These are phyloP conservation scores for Lecanicillium sp. DNA, from an alignment of 2,329 filamentous ascomycete species.

Conservation along the genomic window DNA sequence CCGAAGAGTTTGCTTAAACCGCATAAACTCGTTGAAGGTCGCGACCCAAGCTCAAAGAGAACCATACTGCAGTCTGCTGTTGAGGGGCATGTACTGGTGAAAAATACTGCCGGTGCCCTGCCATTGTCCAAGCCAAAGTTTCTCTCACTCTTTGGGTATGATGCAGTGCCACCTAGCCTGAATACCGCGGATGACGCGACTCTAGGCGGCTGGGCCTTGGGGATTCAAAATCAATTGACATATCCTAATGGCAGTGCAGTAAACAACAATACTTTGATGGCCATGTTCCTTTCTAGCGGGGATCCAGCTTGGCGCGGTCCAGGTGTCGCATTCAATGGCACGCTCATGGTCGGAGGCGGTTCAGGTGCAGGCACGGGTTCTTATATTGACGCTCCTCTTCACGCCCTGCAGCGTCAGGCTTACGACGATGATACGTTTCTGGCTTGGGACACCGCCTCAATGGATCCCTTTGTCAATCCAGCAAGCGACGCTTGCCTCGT, in stretches of 20 bases:
- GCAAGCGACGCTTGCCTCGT: constrained; percentile 58
- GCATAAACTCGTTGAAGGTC: constrained; percentile 47
- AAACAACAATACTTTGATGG: too few relatives aligned
- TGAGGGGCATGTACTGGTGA: constrained; percentile 57
- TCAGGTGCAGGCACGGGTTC: too few relatives aligned
- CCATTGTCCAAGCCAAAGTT: constrained; percentile 43
- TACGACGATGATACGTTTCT: constrained; percentile 48
- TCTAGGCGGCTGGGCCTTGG: constrained; percentile 20
- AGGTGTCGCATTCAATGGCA: too few relatives aligned
- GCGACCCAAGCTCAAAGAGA: constrained; percentile 32
- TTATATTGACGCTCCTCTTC: constrained; percentile 28
- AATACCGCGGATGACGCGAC: constrained; percentile 30
- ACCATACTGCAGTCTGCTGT: constrained; percentile 46
- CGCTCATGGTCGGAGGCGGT: too few relatives aligned
- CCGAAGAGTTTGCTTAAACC: constrained; percentile 37
- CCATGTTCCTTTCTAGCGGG: too few relatives aligned
- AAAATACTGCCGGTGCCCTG: constrained; percentile 48
- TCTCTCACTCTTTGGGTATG: constrained; percentile 56
- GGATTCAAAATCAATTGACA: too few relatives aligned
- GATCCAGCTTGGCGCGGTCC: too few relatives aligned
- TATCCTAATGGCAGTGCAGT: too few relatives aligned
- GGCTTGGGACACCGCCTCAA: constrained; percentile 49
- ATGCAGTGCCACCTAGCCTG: constrained; percentile 37
- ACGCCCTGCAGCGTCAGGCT: constrained; percentile 43
- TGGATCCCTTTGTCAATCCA: constrained; percentile 39